Evolutionary conservation across 768 basidiomycete genomes (phyloP), one percentile per base, ranked within the genome.

Genomic region (Termitomyces sp.): DNA sequence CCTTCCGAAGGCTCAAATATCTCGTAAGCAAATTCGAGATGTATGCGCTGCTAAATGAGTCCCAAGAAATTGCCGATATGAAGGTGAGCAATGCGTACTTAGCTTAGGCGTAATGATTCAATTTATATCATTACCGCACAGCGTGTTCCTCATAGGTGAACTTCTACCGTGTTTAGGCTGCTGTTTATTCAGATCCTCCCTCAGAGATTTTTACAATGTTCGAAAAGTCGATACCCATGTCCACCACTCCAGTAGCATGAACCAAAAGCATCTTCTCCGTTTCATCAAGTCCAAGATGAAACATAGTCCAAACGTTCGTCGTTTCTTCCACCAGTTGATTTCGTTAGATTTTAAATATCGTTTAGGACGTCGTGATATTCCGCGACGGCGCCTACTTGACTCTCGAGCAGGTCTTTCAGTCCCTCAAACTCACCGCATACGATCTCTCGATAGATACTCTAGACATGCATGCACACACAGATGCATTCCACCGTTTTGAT

Each of bases 221-320:
- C 88, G 97, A 28, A 99, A 99, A 73, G 97, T 99, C 62, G 97
- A 99, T 71, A 99, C 97, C 8, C 97, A 99, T 74, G 93, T 99
- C 33, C 97, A 99, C 69, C 94, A 98, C 72, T 96, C 96, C 4
- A 97, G 96, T 63, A 92, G 93, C 75, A 98, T 98, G 96, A 99
- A 99, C 72, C 97, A 99, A 74, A 99, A 99, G 74, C 97, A 99
- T 76, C 77, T 99, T 20, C 78, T 99, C 13, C 93, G 97, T 9
- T 98, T 99, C 77, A 98, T 99, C 79, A 99, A 99, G 74, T 87
- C 89, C n/a, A 96, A 96, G 72, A 96, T 97, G 94, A 95, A 94
- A 76, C 87, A 86, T 24, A 87, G 81, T 66, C 89, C 94, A 2
- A 70, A 95, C 52, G 94, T 92, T 59, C 46, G 83, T 46, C 49